Percentiles rank a stretch among this genome's conserved stretches.
Evolutionary conservation across 1,139 yeast species (phyloP).

Genomic region (Groenewaldozyma sp.): DNA sequence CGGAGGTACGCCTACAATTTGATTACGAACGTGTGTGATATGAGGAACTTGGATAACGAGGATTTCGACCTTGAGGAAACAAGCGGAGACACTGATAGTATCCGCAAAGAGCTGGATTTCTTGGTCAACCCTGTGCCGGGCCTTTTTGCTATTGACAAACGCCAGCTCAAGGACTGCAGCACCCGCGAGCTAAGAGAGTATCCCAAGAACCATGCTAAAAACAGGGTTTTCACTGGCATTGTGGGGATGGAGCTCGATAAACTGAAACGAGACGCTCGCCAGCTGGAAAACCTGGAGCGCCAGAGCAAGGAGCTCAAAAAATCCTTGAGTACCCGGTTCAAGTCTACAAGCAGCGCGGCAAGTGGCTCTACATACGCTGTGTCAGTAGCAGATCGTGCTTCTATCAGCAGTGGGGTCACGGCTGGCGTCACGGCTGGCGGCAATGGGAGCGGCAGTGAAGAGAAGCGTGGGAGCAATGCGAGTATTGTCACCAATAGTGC

Average conservation of each 20-base stretch:
- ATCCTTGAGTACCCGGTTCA: slow-evolving; percentile 9
- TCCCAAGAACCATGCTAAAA: slow-evolving; percentile 27
- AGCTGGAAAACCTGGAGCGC: slow-evolving; percentile 35
- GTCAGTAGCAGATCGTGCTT: neutral
- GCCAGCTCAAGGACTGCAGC: slow-evolving; percentile 35
- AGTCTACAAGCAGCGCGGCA: neutral
- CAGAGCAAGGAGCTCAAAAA: slow-evolving; percentile 33
- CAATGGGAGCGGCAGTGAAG: neutral
- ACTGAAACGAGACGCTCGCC: slow-evolving; percentile 41
- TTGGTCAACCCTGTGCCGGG: slow-evolving; percentile 24
- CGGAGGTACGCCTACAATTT: slow-evolving; percentile 52
- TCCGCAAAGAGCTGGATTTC: slow-evolving; percentile 18
- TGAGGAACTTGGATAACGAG: slow-evolving; percentile 22
- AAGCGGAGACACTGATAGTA: neutral
- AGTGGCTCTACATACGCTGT: neutral
- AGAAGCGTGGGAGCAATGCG: slow-evolving; percentile 1
- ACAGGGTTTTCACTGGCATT: slow-evolving; percentile 37
- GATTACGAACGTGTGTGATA: slow-evolving; percentile 41
- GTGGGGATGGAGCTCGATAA: slow-evolving; percentile 43
- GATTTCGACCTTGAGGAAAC: slow-evolving; percentile 3
- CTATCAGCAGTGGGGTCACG: neutral
- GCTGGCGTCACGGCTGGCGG: slow-evolving; percentile 2
- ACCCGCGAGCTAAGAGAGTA: slow-evolving; percentile 35
- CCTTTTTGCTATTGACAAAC: slow-evolving; percentile 23
- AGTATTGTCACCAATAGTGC: neutral